Percentiles rank a stretch among this genome's conserved stretches.
Conservation (phyloP, 306 rosid genomes). For the Echinosophora koreensis region DNA sequence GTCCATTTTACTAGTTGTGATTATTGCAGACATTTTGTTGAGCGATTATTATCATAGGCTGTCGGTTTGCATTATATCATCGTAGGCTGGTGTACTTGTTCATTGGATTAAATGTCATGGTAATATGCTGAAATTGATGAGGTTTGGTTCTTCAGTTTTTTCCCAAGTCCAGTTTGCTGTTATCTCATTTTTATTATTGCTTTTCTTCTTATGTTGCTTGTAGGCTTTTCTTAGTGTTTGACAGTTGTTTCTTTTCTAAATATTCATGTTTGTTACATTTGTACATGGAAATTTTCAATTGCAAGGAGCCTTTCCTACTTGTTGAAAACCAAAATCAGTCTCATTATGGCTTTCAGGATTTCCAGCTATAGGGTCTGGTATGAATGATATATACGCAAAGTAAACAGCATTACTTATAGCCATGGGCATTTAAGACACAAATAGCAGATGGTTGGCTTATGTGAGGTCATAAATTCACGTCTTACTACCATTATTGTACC, state of each 20-base stretch:
- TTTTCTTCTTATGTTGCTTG: background rate
- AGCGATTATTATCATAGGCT: no score
- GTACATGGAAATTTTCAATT: background rate
- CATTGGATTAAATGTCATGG: background rate
- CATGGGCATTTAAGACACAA: no score
- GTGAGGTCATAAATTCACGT: background rate
- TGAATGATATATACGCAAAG: no score
- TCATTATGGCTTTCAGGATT: no score
- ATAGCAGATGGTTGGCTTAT: no score
- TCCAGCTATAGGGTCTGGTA: no score
- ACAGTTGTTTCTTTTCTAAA: background rate
- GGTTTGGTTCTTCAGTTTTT: background rate
- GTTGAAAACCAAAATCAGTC: background rate
- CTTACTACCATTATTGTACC: background rate
- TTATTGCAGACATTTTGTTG: background rate
- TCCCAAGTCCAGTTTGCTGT: background rate
- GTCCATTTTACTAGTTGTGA: no score
- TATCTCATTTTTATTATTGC: background rate
- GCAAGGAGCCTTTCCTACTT: background rate
- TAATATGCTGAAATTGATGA: background rate
- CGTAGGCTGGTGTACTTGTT: background rate
- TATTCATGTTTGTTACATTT: no score
- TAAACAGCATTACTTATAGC: no score
- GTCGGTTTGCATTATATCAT: background rate
- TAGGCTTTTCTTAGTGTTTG: background rate